Base-by-base conservation (phyloP, 2,329 filamentous ascomycete species). In the Aspergillus sp. region DNA sequence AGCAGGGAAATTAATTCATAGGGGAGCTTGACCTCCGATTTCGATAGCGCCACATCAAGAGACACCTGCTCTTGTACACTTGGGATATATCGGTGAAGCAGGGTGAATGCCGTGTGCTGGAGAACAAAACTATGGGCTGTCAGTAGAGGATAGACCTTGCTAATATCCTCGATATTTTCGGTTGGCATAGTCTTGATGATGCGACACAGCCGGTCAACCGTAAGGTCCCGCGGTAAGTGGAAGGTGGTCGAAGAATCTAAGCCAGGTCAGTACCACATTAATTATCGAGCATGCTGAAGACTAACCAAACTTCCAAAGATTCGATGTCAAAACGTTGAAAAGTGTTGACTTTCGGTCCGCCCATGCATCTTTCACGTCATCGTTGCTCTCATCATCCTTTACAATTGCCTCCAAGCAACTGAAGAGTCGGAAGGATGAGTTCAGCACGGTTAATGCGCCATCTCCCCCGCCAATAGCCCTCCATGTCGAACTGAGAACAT, bases 1-100 rank as follows among this genome's bases (percentile, higher is more conserved):
- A 98, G 81, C 1, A 98, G 80, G 0, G 91, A 96, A 0, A 97
- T 74, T 0, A 98, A 80, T 72, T 97, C 92, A 58, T 93, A 88
- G 0, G 95, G 92, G 1, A 99, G 80, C 50, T 83, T 84, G 6
- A 89, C 90, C 45, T 83, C 66, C 36, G 75, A 71, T 58, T 78
- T 77, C 2, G 79, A 80, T 34, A 83, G 64, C 1, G 84, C 86
- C 42, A 84, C 83, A 61, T 96, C 89, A 32, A 98, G 81, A 0
- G 93, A 95, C 1, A 93, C 80, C 56, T 96, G 84, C 68, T 96
- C 89, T 70, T 97, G 93, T 1, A 82, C 79, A 3, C 81, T 82
- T 0, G 92, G 91, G 7, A 98, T 86, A n/a, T 89, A 86, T 48
- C 84, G 85, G 68, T 96, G 90, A 5, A 99, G 80, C 22, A 98